A percentile compares a stretch with the other conserved stretches of the same genome.
phyloP scores from a whole-genome alignment of 83 land plant genomes.

The Picea mariana region DNA sequence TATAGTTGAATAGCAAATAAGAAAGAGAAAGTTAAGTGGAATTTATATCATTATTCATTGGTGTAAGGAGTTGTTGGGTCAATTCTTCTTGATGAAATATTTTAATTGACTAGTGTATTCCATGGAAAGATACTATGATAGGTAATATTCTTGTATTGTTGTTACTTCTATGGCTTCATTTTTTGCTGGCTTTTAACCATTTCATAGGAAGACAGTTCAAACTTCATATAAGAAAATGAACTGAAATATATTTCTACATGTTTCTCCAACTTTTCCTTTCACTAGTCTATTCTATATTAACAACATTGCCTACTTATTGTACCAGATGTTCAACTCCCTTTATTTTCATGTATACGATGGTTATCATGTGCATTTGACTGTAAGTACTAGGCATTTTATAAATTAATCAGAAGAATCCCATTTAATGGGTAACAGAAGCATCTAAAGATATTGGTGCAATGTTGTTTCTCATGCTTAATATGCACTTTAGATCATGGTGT shows the following conservation, averaged over 20 bases:
- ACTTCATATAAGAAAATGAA: background rate
- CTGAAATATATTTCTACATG: background rate
- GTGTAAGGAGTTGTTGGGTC: background rate
- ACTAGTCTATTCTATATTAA: background rate
- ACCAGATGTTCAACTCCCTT: background rate
- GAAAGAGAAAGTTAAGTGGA: background rate
- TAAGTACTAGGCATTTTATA: background rate
- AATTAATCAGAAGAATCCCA: background rate
- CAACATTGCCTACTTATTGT: background rate
- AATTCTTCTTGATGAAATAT: background rate
- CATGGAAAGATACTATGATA: too few species aligned
- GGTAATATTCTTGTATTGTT: too few species aligned
- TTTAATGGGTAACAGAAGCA: background rate
- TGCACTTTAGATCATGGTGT: too few species aligned
- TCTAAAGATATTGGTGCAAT: too few species aligned
- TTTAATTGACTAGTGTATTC: too few species aligned
- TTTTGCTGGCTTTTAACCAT: too few species aligned
- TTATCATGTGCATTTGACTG: background rate
- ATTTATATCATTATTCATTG: constrained; percentile 3
- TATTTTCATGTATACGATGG: background rate
- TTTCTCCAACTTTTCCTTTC: background rate
- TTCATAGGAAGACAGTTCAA: background rate
- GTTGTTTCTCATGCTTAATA: too few species aligned
- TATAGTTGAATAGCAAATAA: background rate
- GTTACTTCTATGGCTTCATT: too few species aligned